Evolutionary conservation across 306 rosid species (phyloP), one percentile per base, ranked within the genome.

Genomic region (Potentilla sterilis): DNA sequence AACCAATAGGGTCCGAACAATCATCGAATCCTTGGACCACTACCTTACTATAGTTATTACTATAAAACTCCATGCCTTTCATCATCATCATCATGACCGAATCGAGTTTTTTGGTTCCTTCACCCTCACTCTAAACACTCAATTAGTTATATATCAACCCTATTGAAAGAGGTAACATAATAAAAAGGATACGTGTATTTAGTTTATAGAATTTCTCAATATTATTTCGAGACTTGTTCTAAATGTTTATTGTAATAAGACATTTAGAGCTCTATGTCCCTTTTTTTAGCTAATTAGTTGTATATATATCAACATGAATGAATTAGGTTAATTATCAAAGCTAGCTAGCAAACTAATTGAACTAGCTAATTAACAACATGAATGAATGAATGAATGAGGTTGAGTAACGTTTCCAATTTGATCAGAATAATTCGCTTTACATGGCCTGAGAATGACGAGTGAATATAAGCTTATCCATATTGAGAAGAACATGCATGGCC

Each of bases 381-480:
- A 37, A n/a, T 70, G 9, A 2, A 54, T 52, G 24, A 52, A n/a
- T n/a, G 9, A 52, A 43, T 43, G 3, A 43, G 46, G 46, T 18
- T 15, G 16, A 52, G 5, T 7, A 43, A 43, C 34, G 22, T 43
- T 48, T 62, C 14, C 14, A 47, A 55, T 48, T 77, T 19, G 65
- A 73, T 49, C 55, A 49, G 16, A 15, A 5, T 14, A 15, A 5
- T 14, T 49, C n/a, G 55, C n/a, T 16, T 49, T 49, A 22, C 4
- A 19, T 54, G 24, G 4, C 59, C 12, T 19, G 28, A 52, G 59
- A n/a, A n/a, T 19, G 59, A 54, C 59, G 19, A 7, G 12, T 54
- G 28, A 43, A 54, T 54, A 54, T 43, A 70, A 57, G 77, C 85
- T 82, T 70, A 80, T 88, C 80, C 28, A 78, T 67, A 73, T 64